A percentile compares a stretch with the other conserved stretches of the same genome.
phyloP scores from a whole-genome alignment of 768 basidiomycete genomes.

The Clitopilus passeckerianus region DNA sequence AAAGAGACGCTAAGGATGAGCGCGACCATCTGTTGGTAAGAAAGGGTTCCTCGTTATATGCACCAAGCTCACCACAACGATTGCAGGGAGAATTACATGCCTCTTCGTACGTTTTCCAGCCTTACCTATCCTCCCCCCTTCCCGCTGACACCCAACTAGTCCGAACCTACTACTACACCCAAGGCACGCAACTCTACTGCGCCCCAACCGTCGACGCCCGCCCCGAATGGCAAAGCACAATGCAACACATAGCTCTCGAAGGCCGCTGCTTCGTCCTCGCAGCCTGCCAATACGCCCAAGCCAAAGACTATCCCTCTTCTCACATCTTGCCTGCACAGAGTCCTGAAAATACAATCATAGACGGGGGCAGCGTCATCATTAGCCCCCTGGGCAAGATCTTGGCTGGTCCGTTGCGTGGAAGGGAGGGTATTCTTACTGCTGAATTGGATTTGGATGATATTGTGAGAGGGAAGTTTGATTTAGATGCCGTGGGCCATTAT shows the following conservation, averaged over 20 bases:
- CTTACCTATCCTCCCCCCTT: neutral
- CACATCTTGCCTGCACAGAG: constrained; percentile 36
- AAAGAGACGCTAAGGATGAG: constrained; percentile 36
- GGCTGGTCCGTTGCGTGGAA: constrained; percentile 50
- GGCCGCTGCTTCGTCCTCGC: constrained; percentile 67
- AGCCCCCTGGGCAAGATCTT: constrained; percentile 52
- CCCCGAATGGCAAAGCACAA: constrained; percentile 49
- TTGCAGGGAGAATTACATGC: constrained; percentile 68
- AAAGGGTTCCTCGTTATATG: neutral
- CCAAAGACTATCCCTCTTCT: constrained; percentile 45
- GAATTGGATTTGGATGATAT: constrained; percentile 57
- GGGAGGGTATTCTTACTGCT: constrained; percentile 51
- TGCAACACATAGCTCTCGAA: constrained; percentile 62
- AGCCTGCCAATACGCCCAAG: constrained; percentile 54
- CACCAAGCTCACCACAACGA: neutral
- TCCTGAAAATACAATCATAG: constrained; percentile 51
- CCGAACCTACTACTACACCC: constrained; percentile 53
- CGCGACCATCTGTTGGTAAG: constrained; percentile 57
- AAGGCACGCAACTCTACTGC: constrained; percentile 57
- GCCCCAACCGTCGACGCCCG: constrained; percentile 64
- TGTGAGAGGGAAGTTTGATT: constrained; percentile 53
- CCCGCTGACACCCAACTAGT: constrained; percentile 25
- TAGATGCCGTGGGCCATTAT: constrained; percentile 62
- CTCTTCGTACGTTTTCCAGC: constrained; percentile 35
- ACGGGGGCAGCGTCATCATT: constrained; percentile 58